Evolutionary conservation across 1,284 basidiomycete genomes (phyloP).

Genomic region (Xerocomus amazonicus): DNA sequence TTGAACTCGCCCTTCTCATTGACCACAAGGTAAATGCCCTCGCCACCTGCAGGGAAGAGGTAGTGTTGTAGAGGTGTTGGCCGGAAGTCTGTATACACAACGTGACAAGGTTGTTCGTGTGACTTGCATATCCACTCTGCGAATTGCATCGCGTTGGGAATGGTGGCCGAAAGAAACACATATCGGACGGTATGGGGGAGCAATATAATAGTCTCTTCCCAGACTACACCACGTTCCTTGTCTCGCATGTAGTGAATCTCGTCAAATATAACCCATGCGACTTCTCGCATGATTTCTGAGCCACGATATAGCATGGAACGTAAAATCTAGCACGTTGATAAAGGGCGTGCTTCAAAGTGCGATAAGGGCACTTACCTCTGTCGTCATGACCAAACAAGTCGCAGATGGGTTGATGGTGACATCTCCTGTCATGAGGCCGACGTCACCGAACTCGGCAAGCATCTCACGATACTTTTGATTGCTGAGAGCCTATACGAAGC

Average conservation of each 20-base stretch:
- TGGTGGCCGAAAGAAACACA: constrained; percentile 99
- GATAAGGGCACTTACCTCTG: constrained; percentile 65
- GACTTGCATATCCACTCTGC: constrained; percentile 98
- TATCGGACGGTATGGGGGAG: constrained; percentile 95
- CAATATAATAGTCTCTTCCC: constrained; percentile 94
- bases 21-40: constrained; percentile 96
- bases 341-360: not conserved
- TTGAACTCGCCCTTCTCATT: constrained; percentile 97
- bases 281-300: constrained; percentile 99
- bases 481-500: constrained; percentile 72
- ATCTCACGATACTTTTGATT: constrained; percentile 99
- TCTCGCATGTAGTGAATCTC: constrained; percentile 99
- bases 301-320: constrained; percentile 99
- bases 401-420: constrained; percentile 99
- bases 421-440: constrained; percentile 99
- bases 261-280: constrained; percentile 99
- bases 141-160: constrained; percentile 99
- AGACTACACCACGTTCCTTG: constrained; percentile 86
- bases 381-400: constrained; percentile 98
- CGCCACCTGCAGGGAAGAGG: constrained; percentile 93
- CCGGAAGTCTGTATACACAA: constrained; percentile 99
- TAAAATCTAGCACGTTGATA: constrained; percentile 66
- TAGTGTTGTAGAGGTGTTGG: constrained; percentile 99
- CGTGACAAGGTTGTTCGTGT: constrained; percentile 97
- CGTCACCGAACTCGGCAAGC: constrained; percentile 94